phyloP scores from a whole-genome alignment of 331 rosid genomes.

The Quercus lobata region DNA sequence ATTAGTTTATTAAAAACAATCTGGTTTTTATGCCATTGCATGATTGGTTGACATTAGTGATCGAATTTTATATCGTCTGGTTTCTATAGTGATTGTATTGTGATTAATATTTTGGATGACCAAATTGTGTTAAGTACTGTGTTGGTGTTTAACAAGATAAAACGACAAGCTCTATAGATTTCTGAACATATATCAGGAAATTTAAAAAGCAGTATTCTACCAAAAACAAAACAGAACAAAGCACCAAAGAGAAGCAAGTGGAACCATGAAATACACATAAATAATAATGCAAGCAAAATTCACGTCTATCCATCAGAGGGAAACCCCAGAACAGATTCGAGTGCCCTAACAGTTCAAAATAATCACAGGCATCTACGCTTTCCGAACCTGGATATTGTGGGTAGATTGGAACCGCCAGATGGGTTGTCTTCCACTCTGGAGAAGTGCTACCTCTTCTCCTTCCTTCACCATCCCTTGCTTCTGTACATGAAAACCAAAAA shows the following conservation, averaged over 20 bases:
- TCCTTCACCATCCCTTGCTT: conserved; percentile 84
- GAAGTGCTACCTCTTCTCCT: conserved; percentile 95
- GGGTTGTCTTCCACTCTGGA: conserved; percentile 97
- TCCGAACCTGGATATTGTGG: conserved; percentile 93
- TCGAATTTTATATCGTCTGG: too few relatives aligned
- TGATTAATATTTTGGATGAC: not conserved
- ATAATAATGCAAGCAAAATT: conserved; percentile 12
- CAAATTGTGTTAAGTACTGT: not conserved
- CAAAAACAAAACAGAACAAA: not conserved
- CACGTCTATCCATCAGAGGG: conserved; percentile 14
- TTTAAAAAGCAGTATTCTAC: not conserved
- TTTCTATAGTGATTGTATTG: not conserved
- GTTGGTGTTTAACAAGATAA: not conserved
- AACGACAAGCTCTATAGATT: not conserved
- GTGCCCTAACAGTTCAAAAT: conserved; percentile 4
- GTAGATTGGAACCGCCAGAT: conserved; percentile 97
- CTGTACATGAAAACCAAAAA: conserved; percentile 34
- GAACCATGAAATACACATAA: conserved; percentile 18
- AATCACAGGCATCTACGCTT: conserved; percentile 30
- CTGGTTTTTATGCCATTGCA: too few relatives aligned
- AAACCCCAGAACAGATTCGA: not conserved
- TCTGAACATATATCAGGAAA: not conserved
- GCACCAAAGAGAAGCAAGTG: conserved; percentile 2
- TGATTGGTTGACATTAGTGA: too few relatives aligned
- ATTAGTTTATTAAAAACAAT: too few relatives aligned